Evolutionary conservation across 345 rosid genomes (phyloP).

Genomic region (Brassica rapa): DNA sequence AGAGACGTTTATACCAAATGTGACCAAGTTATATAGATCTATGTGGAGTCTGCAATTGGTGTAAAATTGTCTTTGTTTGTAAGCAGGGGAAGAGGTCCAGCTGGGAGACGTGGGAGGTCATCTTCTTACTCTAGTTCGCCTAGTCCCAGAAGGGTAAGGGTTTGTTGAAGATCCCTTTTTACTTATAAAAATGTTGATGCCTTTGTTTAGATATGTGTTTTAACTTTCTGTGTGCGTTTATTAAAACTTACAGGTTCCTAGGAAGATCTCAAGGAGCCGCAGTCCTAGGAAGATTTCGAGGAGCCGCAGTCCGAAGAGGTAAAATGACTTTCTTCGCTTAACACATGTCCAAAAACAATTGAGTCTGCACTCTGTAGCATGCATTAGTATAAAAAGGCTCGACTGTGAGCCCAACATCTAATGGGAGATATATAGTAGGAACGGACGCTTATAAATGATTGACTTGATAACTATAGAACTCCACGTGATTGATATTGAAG

Average conservation of each 20-base stretch:
- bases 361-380: neutral
- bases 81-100: constrained; percentile 81
- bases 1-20: neutral
- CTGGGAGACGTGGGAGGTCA: constrained; percentile 83
- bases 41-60: constrained; percentile 1
- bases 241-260: constrained; percentile 51
- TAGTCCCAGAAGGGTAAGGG: constrained; percentile 79
- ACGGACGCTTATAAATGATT: neutral
- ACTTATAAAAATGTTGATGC: neutral
- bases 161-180: constrained; percentile 19
- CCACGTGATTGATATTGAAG: neutral
- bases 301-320: constrained; percentile 98
- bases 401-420: neutral
- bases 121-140: constrained; percentile 87
- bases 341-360: neutral
- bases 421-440: neutral
- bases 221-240: constrained; percentile 2
- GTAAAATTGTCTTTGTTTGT: constrained; percentile 1
- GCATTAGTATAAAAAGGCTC: neutral
- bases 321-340: neutral
- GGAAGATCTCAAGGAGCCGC: constrained; percentile 79
- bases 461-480: neutral
- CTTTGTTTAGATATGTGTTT: neutral
- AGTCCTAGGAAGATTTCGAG: constrained; percentile 78
- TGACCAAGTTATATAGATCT: neutral